phyloP scores from a whole-genome alignment of 371 early-diverging fungal species.

The Saksenaea vasiformis region DNA sequence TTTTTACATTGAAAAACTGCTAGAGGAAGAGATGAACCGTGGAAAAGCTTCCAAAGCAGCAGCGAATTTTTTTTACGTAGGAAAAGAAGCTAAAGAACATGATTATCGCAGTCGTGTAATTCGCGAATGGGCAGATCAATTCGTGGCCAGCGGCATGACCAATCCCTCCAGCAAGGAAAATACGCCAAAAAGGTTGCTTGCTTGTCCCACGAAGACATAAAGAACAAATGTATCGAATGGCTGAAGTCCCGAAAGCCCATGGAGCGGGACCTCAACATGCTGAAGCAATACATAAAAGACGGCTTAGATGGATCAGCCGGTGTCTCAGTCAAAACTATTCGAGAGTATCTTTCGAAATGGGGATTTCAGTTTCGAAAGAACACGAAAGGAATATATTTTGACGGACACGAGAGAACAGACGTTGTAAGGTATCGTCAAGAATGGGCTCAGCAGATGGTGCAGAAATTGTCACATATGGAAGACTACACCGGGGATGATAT shows the following conservation, averaged over 20 bases:
- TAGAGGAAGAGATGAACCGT: not conserved
- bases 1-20: not conserved
- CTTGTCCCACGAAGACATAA: not conserved
- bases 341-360: constrained; percentile 11
- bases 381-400: no score
- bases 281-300: not conserved
- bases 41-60: not conserved
- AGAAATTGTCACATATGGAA: not conserved
- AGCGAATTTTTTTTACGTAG: no score
- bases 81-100: no score
- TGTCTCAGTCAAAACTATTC: not conserved
- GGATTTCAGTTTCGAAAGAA: no score
- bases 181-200: not conserved
- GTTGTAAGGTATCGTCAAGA: constrained; percentile 11
- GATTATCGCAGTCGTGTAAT: no score
- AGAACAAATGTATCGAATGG: not conserved
- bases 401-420: no score
- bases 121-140: not conserved
- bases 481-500: no score
- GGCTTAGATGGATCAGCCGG: not conserved
- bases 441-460: constrained; percentile 10
- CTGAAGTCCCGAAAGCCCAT: no score
- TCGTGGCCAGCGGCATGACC: not conserved
- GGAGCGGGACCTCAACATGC: not conserved
- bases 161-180: constrained; percentile 4